A percentile compares a stretch with the other conserved stretches of the same genome.
phyloP scores from a whole-genome alignment of 164 flowering plant species.

The Vitis labrusca region DNA sequence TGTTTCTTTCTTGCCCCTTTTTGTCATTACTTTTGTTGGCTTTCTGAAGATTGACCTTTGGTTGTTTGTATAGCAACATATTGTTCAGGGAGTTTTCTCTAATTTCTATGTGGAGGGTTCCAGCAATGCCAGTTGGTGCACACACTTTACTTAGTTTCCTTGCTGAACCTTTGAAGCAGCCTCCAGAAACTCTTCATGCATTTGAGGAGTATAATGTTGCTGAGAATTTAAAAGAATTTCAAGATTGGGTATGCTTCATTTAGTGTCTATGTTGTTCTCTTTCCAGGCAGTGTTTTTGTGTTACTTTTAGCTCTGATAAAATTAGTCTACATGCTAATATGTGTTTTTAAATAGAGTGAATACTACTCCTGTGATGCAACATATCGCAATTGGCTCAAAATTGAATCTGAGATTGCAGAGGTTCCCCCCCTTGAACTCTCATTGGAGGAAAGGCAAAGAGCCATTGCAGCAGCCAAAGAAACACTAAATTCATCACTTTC shows the following conservation, averaged over 20 bases:
- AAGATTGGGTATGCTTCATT: constrained; percentile 77
- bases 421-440: constrained; percentile 64
- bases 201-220: constrained; percentile 57
- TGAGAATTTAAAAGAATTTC: constrained; percentile 73
- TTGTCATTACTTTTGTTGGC: neutral
- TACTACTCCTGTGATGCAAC: constrained; percentile 96
- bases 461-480: constrained; percentile 69
- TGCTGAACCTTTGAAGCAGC: constrained; percentile 93
- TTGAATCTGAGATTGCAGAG: constrained; percentile 73
- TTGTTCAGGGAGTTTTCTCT: constrained; percentile 93
- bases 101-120: constrained; percentile 98
- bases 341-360: constrained; percentile 55
- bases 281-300: constrained; percentile 5
- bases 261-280: neutral
- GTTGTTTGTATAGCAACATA: constrained; percentile 56
- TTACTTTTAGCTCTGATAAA: neutral
- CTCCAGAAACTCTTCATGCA: constrained; percentile 41
- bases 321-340: neutral
- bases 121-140: constrained; percentile 89
- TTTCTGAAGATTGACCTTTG: constrained; percentile 6
- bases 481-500: constrained; percentile 48
- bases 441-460: constrained; percentile 72
- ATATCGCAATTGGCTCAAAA: constrained; percentile 90
- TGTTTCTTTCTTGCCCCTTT: neutral
- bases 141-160: constrained; percentile 82